phyloP scores from a whole-genome alignment of 768 basidiomycete species.

The Suillus tomentosus region DNA sequence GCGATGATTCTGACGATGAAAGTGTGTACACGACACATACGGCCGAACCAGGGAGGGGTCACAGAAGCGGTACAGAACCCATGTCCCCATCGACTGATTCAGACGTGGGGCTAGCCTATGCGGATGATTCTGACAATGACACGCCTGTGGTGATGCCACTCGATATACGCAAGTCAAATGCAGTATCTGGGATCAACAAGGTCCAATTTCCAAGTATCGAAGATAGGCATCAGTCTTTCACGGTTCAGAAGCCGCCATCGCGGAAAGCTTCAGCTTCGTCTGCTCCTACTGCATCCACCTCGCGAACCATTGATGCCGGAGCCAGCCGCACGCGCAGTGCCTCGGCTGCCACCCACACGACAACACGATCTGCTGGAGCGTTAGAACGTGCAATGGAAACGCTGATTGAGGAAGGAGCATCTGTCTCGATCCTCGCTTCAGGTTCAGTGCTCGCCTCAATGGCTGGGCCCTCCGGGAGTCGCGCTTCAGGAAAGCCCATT shows the following conservation, averaged over 20 bases:
- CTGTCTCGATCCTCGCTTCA: slow-evolving; percentile 36
- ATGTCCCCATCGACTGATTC: slow-evolving; percentile 31
- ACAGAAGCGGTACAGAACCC: slow-evolving; percentile 19
- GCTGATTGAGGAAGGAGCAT: slow-evolving; percentile 46
- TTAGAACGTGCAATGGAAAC: slow-evolving; percentile 54
- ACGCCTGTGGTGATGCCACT: slow-evolving; percentile 34
- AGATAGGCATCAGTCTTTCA: slow-evolving; percentile 4
- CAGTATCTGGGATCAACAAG: slow-evolving; percentile 20
- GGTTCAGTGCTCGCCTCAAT: slow-evolving; percentile 36
- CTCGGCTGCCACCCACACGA: slow-evolving; percentile 32
- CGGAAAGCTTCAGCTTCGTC: slow-evolving; percentile 32
- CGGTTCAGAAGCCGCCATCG: slow-evolving; percentile 22
- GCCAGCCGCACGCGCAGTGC: slow-evolving; percentile 25
- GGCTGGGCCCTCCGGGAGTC: slow-evolving; percentile 20
- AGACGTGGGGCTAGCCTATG: slow-evolving; percentile 42
- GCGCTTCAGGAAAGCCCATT: slow-evolving; percentile 33
- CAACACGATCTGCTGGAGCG: slow-evolving; percentile 37
- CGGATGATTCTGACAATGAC: slow-evolving; percentile 34
- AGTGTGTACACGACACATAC: slow-evolving; percentile 37
- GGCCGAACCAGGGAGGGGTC: slow-evolving; percentile 16
- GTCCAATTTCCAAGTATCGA: slow-evolving; percentile 40
- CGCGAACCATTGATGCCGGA: slow-evolving; percentile 13
- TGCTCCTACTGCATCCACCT: slow-evolving; percentile 18
- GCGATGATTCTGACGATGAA: slow-evolving; percentile 33
- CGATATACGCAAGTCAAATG: slow-evolving; percentile 25